Percentiles rank a stretch among this genome's conserved stretches.
Conservation (phyloP, 768 basidiomycete species). For the Termitomyces sp. region DNA sequence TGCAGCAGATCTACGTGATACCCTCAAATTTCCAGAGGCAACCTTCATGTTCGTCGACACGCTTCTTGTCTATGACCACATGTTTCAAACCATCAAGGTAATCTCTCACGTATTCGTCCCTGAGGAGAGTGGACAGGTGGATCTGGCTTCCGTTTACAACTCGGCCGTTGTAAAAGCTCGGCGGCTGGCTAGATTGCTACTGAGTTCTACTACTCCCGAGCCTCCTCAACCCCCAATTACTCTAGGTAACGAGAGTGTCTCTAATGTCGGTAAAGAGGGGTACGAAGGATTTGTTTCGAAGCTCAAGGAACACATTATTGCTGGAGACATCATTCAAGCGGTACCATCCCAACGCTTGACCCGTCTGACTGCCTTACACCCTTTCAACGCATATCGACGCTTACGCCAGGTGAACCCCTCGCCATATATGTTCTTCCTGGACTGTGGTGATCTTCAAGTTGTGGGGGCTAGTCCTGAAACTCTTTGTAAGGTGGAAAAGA, state of each 20-base stretch:
- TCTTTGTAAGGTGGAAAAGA: slow-evolving; percentile 88
- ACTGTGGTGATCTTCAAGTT: slow-evolving; percentile 88
- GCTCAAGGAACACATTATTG: slow-evolving; percentile 90
- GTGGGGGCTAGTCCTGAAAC: slow-evolving; percentile 99
- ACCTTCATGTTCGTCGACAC: slow-evolving; percentile 97
- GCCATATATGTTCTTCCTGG: slow-evolving; percentile 98
- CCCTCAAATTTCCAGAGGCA: slow-evolving; percentile 87
- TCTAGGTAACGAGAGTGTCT: slow-evolving; percentile 63
- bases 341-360: slow-evolving; percentile 92
- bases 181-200: slow-evolving; percentile 67
- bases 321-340: slow-evolving; percentile 98
- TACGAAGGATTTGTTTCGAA: slow-evolving; percentile 89
- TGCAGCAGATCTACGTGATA: slow-evolving; percentile 65
- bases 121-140: slow-evolving; percentile 54
- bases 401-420: slow-evolving; percentile 94
- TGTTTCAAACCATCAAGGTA: slow-evolving; percentile 91
- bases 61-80: slow-evolving; percentile 93
- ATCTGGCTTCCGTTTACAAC: slow-evolving; percentile 81
- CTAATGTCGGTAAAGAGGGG: slow-evolving; percentile 90
- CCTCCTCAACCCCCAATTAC: slow-evolving; percentile 60
- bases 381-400: slow-evolving; percentile 95
- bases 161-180: slow-evolving; percentile 81
- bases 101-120: slow-evolving; percentile 95
- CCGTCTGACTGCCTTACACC: slow-evolving; percentile 82
- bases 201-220: slow-evolving; percentile 50